Percentiles rank a stretch among this genome's conserved stretches.
Evolutionary conservation across 768 basidiomycete species (phyloP).

Genomic region (Russula sp.): DNA sequence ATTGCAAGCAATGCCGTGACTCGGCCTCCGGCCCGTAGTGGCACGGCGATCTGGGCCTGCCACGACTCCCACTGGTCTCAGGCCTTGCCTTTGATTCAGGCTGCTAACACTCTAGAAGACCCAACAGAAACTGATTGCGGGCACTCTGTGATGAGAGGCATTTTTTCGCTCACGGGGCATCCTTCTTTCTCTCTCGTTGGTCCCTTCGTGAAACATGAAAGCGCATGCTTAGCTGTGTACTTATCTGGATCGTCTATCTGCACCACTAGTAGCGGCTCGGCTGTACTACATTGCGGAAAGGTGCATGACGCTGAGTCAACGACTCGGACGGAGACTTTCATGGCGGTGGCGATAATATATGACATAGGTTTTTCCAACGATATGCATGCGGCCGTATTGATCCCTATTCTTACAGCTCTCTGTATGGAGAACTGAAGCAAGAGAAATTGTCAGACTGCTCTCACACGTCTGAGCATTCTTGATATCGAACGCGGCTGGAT

Average conservation of each 20-base stretch:
- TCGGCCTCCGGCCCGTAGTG: too few species aligned
- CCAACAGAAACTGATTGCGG: too few species aligned
- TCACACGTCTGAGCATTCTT: too few species aligned
- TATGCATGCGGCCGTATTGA: neutral
- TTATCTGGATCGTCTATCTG: neutral
- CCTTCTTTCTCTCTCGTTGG: neutral
- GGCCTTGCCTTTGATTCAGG: too few species aligned
- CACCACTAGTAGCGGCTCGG: neutral
- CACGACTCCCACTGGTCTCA: too few species aligned
- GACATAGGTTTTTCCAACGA: neutral
- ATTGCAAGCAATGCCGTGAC: too few species aligned
- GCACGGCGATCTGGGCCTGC: too few species aligned
- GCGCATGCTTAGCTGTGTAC: neutral
- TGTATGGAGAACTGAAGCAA: neutral
- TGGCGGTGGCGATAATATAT: neutral
- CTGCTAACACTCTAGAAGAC: too few species aligned
- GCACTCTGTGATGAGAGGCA: too few species aligned
- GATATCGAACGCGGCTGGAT: too few species aligned
- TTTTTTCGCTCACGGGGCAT: neutral
- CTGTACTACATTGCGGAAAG: neutral
- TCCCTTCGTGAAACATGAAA: neutral
- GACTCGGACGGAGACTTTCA: neutral
- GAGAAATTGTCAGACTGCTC: too few species aligned
- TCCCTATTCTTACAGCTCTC: neutral
- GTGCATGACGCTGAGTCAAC: neutral